Base-by-base conservation (phyloP, 768 basidiomycete species). In the Tephrocybe rancida region DNA sequence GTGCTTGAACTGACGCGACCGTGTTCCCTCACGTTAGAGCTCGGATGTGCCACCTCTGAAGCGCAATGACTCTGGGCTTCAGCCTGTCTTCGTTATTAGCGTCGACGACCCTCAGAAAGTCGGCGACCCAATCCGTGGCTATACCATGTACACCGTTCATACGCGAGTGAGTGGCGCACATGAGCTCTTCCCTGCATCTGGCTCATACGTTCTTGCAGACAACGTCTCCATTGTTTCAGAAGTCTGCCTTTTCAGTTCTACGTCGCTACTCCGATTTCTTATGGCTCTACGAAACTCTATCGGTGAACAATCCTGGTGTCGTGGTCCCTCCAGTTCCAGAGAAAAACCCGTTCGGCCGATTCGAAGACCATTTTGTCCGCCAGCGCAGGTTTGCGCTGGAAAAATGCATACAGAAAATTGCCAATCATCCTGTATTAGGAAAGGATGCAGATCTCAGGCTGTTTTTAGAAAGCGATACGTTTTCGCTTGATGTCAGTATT, bases 31-130 rank as follows among this genome's bases (percentile, higher is more conserved):
- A 5, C 7, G 35, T 26, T 44, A 61, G 49, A 18, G 52, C 37
- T 46, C 48, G 34, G 53, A 60, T 49, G 19, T 57, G 38, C 54
- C 52, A 21, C 46, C 57, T 37, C 44, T 63, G 5, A 52, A 51
- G 26, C 69, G 69, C 50, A 66, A 70, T 44, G 73, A 84, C 46
- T 79, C 76, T 50, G 77, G 77, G 1, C 62, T 87, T 32, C 83
- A 80, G 51, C 89, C 91, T 19, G 74, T 89, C 22, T 98, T 97
- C 67, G 68, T 81, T 7, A 92, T 99, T 58, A 83, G 89, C 0
- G 94, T 99, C n/a, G 91, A 93, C 48, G 97, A 99, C 69, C 97
- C 97, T 5, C 95, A 98, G 60, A 92, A 90, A 61, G 90, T 98
- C 39, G 97, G 97, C n/a, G 93, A 95, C 64, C 92, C 95, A 1